Conservation (phyloP, 2,329 filamentous ascomycete species). For the Allantophomopsis cytisporea region DNA sequence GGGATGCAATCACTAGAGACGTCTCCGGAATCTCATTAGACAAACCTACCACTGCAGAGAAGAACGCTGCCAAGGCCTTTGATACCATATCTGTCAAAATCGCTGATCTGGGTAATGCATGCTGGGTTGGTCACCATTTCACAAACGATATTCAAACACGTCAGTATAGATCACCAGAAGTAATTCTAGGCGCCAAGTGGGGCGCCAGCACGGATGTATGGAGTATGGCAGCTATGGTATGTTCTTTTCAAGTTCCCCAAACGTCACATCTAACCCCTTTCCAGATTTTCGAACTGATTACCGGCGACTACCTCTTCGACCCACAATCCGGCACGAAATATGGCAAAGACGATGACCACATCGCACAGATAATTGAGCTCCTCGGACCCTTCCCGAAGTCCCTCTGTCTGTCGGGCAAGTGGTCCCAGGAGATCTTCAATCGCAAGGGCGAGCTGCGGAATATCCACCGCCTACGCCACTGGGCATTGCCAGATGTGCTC, state of each 20-base stretch:
- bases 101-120: slow-evolving; percentile 93
- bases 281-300: slow-evolving; percentile 93
- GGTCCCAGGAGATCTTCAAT: slow-evolving; percentile 98
- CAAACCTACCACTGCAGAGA: slow-evolving; percentile 49
- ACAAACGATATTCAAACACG: slow-evolving; percentile 98
- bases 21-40: slow-evolving; percentile 91
- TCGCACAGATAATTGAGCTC: slow-evolving; percentile 96
- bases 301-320: slow-evolving; percentile 95
- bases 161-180: slow-evolving; percentile 93
- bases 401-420: slow-evolving; percentile 84
- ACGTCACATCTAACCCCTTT: neutral
- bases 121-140: slow-evolving; percentile 98
- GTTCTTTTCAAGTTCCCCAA: slow-evolving; percentile 14
- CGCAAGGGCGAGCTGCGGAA: slow-evolving; percentile 93
- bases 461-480: slow-evolving; percentile 91
- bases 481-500: slow-evolving; percentile 86
- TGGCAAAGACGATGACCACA: slow-evolving; percentile 98
- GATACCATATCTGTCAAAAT: slow-evolving; percentile 89
- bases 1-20: slow-evolving; percentile 81
- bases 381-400: slow-evolving; percentile 88
- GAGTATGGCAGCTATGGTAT: slow-evolving; percentile 99
- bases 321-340: slow-evolving; percentile 98
- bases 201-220: slow-evolving; percentile 98
- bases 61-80: slow-evolving; percentile 35
- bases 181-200: slow-evolving; percentile 95